Evolutionary conservation across 768 basidiomycete species (phyloP), one percentile per base, ranked within the genome.

Genomic region (Russula earlei): DNA sequence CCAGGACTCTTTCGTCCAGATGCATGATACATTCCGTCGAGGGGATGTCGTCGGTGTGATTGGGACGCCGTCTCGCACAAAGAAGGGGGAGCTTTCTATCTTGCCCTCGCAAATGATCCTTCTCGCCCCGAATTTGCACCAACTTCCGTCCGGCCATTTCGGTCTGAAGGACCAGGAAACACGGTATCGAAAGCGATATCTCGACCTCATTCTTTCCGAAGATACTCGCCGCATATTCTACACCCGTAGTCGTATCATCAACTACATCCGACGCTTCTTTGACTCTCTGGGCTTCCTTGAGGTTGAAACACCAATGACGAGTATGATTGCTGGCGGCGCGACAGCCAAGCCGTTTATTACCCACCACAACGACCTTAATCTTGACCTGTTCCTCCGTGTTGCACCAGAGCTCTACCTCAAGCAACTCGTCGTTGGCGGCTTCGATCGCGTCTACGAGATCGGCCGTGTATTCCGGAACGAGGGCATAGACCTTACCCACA

Each of bases 321-420:
- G 87, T 66, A 81, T 96, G 76, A 81, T 90, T 63, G 96, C 96
- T 1, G 96, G 96, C 25, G 96, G 96, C 53, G 96, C 96, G 14
- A 97, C 93, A 1, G 96, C 96, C 64, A 98, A 97, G 78, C 96
- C 96, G 3, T 99, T 99, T 75, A 68, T 99, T 69, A 99, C 95
- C 0, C 96, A 97, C 69, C 96, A 99, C 74, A 99, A 99, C 74
- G 95, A 98, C 68, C 87, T 99, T 59, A 78, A 91, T 70, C 84
- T 98, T 66, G 93, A 99, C 69, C 77, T 99, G 10, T 98, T 87
- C 80, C 87, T 99, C 62, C 94, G 96, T 61, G 82, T 99, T 67
- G 96, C 96, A 3, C 96, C 96, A 3, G 96, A 99, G 72, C 79
- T 99, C 19, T 99, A 93, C 74, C 84, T 99, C 69, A 99, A 99